These are phyloP conservation scores for Chloromonas sp. DNA, from an alignment of 163 green algal species.

Conservation along the genomic window DNA sequence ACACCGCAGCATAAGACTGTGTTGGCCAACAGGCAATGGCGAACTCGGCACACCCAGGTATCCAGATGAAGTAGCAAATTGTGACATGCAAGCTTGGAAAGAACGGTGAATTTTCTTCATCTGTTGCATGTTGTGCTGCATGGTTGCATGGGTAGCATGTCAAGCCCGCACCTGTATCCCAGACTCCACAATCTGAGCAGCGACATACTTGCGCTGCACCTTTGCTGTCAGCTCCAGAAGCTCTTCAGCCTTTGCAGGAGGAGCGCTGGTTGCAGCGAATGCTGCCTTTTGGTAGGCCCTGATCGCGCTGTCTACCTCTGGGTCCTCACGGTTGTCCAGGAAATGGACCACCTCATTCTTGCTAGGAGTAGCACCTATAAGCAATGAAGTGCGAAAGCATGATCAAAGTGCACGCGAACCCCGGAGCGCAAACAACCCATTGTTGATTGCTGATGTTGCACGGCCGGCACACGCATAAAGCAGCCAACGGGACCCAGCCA, in stretches of 20 bases:
- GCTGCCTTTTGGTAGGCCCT: slow-evolving; percentile 30
- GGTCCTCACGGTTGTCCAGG: slow-evolving; percentile 44
- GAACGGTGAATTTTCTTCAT: too few species aligned
- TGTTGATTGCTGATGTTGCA: neutral
- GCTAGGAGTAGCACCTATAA: neutral
- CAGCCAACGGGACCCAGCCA: neutral
- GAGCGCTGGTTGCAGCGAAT: slow-evolving; percentile 27
- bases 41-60: too few species aligned
- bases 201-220: slow-evolving; percentile 54
- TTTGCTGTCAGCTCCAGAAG: slow-evolving; percentile 38
- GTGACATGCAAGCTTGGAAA: too few species aligned
- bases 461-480: too few species aligned
- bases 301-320: slow-evolving; percentile 38
- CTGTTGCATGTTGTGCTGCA: too few species aligned
- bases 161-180: slow-evolving; percentile 37
- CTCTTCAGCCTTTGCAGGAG: slow-evolving; percentile 21
- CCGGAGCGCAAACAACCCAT: neutral
- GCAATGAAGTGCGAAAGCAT: too few species aligned
- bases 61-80: too few species aligned
- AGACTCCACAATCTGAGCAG: slow-evolving; percentile 42
- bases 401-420: too few species aligned
- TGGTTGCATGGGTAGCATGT: neutral
- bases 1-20: neutral
- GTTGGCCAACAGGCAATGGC: too few species aligned
- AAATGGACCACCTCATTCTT: slow-evolving; percentile 51